Base-by-base conservation (phyloP, 2,329 filamentous ascomycete species). In the Calonectria honghensis region DNA sequence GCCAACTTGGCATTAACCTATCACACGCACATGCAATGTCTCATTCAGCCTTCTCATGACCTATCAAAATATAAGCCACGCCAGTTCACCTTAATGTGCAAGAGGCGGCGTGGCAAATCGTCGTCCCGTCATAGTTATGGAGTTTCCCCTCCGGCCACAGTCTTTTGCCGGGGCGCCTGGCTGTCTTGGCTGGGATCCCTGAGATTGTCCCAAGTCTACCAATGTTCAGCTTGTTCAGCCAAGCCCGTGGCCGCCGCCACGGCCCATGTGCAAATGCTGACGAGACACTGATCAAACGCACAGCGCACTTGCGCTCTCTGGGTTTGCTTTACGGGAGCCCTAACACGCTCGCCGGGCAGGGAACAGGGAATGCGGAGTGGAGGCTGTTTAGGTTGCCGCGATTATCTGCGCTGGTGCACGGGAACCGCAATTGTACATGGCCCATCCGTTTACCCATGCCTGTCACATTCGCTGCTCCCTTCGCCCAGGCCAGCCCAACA, bases 371-470 rank as follows among this genome's bases (percentile, higher is more conserved):
- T 27, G 37, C n/a, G n/a, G 41, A 65, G 61, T 65, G 61, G 61
- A 65, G 45, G 61, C 61, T 50, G 51, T 35, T 35, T 59, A 45
- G 32, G 57, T 63, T 68, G 37, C 63, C 76, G 29, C 41, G 68
- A 74, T 67, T 76, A 54, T 70, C 76, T 73, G 72, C 70, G 45
- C 39, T 67, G 75, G 77, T 74, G 69, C 64, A 78, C 31, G 66
- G 70, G 76, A 77, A 73, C 63, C 59, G 31, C 45, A 76, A 72
- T 69, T 67, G 73, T 39, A 70, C 71, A 73, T 61, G 32, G 48
- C 51, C 45, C 69, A 59, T 76, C 70, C 27, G 50, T 74, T 73
- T 57, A 63, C 27, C 54, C 52, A 59, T 72, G 39, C 37, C 54
- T 52, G 50, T 76, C 70, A 24, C 37, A 29, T 27, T 35, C 24